phyloP scores from a whole-genome alignment of 164 flowering plant genomes.

The Pachysandra terminalis region DNA sequence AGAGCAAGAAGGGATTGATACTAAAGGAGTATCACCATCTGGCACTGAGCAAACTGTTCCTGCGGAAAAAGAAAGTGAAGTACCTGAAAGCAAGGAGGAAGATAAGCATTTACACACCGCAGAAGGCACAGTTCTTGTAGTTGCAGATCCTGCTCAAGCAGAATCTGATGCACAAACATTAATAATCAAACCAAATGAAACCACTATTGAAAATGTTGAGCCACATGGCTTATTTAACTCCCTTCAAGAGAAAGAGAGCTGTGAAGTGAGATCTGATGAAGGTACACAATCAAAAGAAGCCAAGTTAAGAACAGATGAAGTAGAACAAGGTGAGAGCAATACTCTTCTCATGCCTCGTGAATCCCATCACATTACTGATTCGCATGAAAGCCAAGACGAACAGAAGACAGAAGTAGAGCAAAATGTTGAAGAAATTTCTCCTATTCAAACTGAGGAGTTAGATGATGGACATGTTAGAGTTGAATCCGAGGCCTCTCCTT shows the following conservation, averaged over 20 bases:
- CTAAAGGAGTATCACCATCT: conserved; percentile 19
- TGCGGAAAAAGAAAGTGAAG: conserved; percentile 36
- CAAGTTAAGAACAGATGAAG: conserved; percentile 20
- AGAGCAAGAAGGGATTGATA: conserved; percentile 24
- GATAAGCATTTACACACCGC: conserved; percentile 16
- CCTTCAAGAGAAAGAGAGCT: conserved; percentile 23
- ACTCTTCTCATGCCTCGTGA: conserved; percentile 18
- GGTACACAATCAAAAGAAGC: conserved; percentile 27
- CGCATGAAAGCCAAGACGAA: conserved; percentile 27
- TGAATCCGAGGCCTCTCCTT: conserved; percentile 25
- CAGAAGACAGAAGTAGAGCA: conserved; percentile 25
- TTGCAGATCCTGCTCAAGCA: conserved; percentile 20
- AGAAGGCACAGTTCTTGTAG: conserved; percentile 13
- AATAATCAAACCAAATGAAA: conserved; percentile 23
- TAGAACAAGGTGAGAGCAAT: conserved; percentile 22
- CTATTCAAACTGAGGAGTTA: conserved; percentile 23
- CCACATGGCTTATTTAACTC: conserved; percentile 19
- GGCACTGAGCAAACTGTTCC: conserved; percentile 22
- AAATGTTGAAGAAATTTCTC: conserved; percentile 23
- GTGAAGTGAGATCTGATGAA: conserved; percentile 25
- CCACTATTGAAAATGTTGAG: conserved; percentile 26
- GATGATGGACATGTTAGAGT: conserved; percentile 21
- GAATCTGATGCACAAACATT: conserved; percentile 24
- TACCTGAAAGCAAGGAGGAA: conserved; percentile 19
- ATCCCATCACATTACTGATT: conserved; percentile 17